Evolutionary conservation across 371 early-diverging fungal species (phyloP).

Genomic region (Mortierella sp.): DNA sequence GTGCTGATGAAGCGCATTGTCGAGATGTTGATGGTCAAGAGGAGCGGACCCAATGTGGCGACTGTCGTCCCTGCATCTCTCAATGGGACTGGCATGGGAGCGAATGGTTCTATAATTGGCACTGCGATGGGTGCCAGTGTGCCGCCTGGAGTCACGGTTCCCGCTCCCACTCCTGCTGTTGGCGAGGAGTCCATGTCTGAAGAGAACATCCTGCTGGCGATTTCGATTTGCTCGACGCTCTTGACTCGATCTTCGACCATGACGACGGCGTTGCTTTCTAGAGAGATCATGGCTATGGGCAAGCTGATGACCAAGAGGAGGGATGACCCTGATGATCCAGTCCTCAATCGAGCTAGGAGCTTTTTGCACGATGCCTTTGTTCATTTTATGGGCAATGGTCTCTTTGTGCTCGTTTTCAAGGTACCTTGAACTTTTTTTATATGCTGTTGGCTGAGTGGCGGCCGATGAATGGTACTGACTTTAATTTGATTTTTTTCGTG

Average conservation of each 20-base stretch:
- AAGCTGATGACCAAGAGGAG: slow-evolving; percentile 68
- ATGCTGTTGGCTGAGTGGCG: not conserved
- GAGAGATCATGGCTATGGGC: slow-evolving; percentile 72
- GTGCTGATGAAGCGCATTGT: slow-evolving; percentile 54
- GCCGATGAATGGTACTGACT: not conserved
- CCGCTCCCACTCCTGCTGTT: not conserved
- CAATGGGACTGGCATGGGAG: not conserved
- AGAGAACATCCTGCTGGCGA: slow-evolving; percentile 70
- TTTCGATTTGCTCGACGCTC: slow-evolving; percentile 70
- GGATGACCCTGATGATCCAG: slow-evolving; percentile 64
- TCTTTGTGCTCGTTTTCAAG: slow-evolving; percentile 76
- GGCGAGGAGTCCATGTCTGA: slow-evolving; percentile 67
- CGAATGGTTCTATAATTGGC: not conserved
- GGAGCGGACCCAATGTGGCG: slow-evolving; percentile 49
- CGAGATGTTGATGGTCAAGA: slow-evolving; percentile 53
- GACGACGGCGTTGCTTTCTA: slow-evolving; percentile 72
- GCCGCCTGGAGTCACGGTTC: not conserved
- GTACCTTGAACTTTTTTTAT: not conserved
- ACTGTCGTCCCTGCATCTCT: slow-evolving; percentile 48
- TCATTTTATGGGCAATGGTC: slow-evolving; percentile 72
- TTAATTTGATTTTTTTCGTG: not conserved
- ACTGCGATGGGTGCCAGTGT: slow-evolving; percentile 13
- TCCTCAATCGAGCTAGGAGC: slow-evolving; percentile 67
- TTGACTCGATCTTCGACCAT: slow-evolving; percentile 71
- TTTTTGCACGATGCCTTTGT: slow-evolving; percentile 72